Evolutionary conservation across 2,329 filamentous ascomycete species (phyloP).

Genomic region (Colletotrichum liriopes): DNA sequence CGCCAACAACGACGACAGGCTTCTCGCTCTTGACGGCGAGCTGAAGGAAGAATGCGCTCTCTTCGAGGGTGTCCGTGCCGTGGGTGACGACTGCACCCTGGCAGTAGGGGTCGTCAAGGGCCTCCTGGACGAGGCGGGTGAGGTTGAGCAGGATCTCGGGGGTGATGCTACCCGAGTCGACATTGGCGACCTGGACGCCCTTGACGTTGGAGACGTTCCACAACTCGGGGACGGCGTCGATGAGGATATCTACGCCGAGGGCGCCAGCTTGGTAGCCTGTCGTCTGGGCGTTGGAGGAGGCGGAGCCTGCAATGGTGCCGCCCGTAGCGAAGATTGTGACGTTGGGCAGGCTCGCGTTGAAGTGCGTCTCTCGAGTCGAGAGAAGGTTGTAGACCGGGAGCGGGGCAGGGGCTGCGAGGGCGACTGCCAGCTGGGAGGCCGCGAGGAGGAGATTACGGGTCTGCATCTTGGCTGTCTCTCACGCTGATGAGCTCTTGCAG

Average conservation of each 20-base stretch:
- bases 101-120: constrained; percentile 59
- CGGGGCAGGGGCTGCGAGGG: constrained; percentile 33
- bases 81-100: constrained; percentile 74
- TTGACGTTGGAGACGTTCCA: constrained; percentile 68
- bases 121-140: constrained; percentile 62
- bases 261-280: constrained; percentile 60
- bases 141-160: constrained; percentile 64
- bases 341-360: constrained; percentile 66
- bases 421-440: constrained; percentile 31
- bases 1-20: constrained; percentile 72
- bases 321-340: constrained; percentile 72
- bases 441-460: constrained; percentile 23
- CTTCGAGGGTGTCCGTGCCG: constrained; percentile 77
- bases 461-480: constrained; percentile 26
- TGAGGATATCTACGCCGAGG: constrained; percentile 65
- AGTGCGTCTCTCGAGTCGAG: constrained; percentile 38
- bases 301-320: constrained; percentile 72
- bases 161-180: constrained; percentile 65
- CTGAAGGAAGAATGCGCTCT: constrained; percentile 75
- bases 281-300: constrained; percentile 62
- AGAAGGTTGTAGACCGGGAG: constrained; percentile 20
- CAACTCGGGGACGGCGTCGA: constrained; percentile 70
- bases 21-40: constrained; percentile 70
- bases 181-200: constrained; percentile 67
- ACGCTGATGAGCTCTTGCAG: neutral